Conservation (phyloP, 192 early-diverging fungal species). For the Piromyces finnis region DNA sequence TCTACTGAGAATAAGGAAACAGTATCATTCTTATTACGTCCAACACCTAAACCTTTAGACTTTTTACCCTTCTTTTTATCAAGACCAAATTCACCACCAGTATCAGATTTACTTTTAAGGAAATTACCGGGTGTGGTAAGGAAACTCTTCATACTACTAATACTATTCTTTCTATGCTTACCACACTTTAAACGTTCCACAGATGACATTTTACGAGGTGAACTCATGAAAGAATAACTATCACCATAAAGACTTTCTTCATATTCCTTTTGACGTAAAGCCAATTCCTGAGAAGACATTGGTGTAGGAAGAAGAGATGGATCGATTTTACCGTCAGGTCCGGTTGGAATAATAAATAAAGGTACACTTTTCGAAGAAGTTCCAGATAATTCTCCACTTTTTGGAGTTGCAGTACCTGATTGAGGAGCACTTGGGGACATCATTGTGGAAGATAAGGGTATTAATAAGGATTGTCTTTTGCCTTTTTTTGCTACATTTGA, state of each 20-base stretch:
- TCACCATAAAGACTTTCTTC: neutral
- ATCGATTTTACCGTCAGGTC: neutral
- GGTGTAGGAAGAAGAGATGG: neutral
- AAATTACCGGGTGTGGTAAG: neutral
- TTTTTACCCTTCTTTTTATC: neutral
- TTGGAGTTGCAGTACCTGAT: neutral
- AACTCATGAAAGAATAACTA: neutral
- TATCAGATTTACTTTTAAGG: neutral
- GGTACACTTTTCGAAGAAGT: neutral
- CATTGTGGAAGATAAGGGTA: neutral
- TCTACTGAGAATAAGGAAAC: neutral
- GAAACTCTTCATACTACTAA: neutral
- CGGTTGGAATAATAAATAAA: neutral
- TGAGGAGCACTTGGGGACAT: neutral
- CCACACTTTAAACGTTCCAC: neutral
- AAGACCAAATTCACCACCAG: neutral
- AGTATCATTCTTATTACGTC: neutral
- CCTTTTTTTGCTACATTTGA: neutral
- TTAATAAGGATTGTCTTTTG: neutral
- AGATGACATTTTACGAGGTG: neutral
- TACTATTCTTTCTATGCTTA: neutral
- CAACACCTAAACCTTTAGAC: neutral
- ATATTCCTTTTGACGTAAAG: neutral
- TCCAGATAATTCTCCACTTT: neutral
- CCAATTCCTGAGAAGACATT: neutral